These are phyloP conservation scores for Leucocoprinus sp. DNA, from an alignment of 768 basidiomycete species.

Conservation along the genomic window DNA sequence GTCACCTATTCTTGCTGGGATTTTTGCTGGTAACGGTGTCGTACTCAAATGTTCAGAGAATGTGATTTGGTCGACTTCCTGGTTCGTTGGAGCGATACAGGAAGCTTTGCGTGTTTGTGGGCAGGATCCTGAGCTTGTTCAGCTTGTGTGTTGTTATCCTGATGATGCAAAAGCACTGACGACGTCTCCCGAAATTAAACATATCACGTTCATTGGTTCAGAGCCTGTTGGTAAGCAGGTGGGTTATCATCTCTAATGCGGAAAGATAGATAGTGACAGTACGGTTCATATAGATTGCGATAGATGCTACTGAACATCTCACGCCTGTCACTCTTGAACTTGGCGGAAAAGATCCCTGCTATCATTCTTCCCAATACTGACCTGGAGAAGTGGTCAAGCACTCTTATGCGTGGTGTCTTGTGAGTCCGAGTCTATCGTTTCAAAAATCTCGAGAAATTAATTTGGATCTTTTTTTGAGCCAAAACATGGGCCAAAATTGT, in stretches of 20 bases:
- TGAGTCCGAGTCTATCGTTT: slow-evolving; percentile 31
- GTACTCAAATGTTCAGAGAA: slow-evolving; percentile 90
- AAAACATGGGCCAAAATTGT: slow-evolving; percentile 93
- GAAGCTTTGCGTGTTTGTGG: slow-evolving; percentile 73
- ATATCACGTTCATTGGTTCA: slow-evolving; percentile 92
- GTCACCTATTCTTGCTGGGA: slow-evolving; percentile 85
- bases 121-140: slow-evolving; percentile 82
- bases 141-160: slow-evolving; percentile 85
- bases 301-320: slow-evolving; percentile 76
- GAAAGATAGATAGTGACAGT: neutral
- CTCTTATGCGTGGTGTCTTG: slow-evolving; percentile 91
- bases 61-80: slow-evolving; percentile 84
- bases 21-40: slow-evolving; percentile 86
- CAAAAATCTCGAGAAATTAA: neutral
- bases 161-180: slow-evolving; percentile 81
- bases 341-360: slow-evolving; percentile 91
- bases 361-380: slow-evolving; percentile 85
- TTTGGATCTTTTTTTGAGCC: slow-evolving; percentile 36
- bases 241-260: slow-evolving; percentile 7
- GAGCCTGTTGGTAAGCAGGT: slow-evolving; percentile 72
- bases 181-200: slow-evolving; percentile 69
- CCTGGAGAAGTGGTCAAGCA: slow-evolving; percentile 66
- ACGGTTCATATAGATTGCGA: slow-evolving; percentile 49
- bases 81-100: slow-evolving; percentile 75
- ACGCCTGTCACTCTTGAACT: slow-evolving; percentile 92